Evolutionary conservation across 2,329 filamentous ascomycete species (phyloP).

Genomic region (Cercospora berteroae): DNA sequence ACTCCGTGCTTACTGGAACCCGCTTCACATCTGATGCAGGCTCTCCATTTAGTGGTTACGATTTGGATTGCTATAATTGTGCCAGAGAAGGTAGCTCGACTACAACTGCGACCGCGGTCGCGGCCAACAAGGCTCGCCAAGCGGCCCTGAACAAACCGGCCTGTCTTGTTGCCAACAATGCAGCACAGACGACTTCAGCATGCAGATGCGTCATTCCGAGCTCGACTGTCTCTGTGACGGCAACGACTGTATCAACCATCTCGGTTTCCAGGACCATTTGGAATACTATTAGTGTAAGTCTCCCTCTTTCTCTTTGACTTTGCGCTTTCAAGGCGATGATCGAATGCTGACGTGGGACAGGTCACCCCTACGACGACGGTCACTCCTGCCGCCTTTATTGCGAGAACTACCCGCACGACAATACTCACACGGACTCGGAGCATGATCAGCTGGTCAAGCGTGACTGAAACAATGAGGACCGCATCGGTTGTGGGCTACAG

Average conservation of each 20-base stretch:
- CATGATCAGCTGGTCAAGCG: not conserved
- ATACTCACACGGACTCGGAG: not conserved
- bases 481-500: not conserved
- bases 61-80: not conserved
- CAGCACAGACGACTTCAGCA: conserved; percentile 1
- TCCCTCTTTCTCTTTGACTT: not conserved
- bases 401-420: not conserved
- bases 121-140: not conserved
- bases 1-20: not conserved
- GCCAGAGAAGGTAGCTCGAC: not conserved
- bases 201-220: conserved; percentile 9
- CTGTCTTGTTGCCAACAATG: not conserved
- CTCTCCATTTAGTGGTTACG: not conserved
- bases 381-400: not conserved
- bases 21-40: not conserved
- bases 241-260: not conserved
- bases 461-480: not conserved
- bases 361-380: not conserved
- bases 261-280: not conserved
- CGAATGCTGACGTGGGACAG: not conserved
- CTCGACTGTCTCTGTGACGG: not conserved
- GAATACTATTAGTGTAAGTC: not conserved
- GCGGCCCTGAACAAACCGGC: not conserved
- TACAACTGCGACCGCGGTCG: not conserved
- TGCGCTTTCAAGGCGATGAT: not conserved